Evolutionary conservation across 257 asterid genomes (phyloP).

Genomic region (Dorcoceras hygrometricum): DNA sequence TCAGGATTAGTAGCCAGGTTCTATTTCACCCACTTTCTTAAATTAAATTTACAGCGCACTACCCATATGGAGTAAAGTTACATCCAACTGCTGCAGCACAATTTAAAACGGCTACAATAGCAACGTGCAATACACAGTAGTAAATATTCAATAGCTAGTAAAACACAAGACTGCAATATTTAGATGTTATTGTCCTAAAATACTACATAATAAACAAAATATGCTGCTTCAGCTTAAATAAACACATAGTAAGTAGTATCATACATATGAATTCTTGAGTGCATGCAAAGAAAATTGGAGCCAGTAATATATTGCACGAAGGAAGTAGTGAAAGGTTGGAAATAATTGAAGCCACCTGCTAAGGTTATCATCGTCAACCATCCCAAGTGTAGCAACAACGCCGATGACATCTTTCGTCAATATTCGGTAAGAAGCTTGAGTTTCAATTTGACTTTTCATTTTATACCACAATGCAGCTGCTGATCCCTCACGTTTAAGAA

Average conservation of each 20-base stretch:
- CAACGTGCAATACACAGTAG: neutral
- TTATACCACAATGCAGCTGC: conserved; percentile 61
- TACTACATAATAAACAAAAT: neutral
- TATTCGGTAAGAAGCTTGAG: conserved; percentile 38
- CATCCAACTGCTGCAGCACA: neutral
- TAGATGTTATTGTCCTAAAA: neutral
- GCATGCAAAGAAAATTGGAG: neutral
- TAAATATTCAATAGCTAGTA: neutral
- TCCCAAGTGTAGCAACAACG: conserved; percentile 71
- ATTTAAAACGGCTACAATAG: neutral
- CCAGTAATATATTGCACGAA: conserved; percentile 8
- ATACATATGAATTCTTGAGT: neutral
- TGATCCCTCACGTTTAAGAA: conserved; percentile 49
- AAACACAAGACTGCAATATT: neutral
- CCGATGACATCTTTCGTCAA: conserved; percentile 64
- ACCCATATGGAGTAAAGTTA: neutral
- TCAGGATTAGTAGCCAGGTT: neutral
- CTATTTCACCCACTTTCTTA: neutral
- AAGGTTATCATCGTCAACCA: conserved; percentile 55
- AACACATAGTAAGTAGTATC: neutral
- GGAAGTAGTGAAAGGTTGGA: conserved; percentile 20
- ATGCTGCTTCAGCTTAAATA: neutral
- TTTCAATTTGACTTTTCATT: conserved; percentile 40
- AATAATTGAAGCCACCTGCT: conserved; percentile 60
- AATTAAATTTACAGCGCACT: neutral